phyloP scores from a whole-genome alignment of 371 early-diverging fungal species.

The Lichtheimia ornata region DNA sequence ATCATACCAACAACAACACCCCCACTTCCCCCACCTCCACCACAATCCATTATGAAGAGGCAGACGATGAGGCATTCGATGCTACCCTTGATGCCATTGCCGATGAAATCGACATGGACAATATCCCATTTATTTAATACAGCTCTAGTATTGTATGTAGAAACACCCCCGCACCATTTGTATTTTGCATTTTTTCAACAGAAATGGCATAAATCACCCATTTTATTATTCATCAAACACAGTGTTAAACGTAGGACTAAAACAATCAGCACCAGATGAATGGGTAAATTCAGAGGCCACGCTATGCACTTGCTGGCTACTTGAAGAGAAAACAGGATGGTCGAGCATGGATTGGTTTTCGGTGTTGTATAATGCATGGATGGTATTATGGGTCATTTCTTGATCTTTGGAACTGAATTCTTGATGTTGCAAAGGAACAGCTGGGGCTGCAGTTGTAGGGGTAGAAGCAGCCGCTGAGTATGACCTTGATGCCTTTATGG shows the following conservation, averaged over 20 bases:
- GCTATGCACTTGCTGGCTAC: conserved; percentile 4
- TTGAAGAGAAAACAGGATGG: conserved; percentile 31
- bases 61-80: conserved; percentile 48
- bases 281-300: conserved; percentile 2
- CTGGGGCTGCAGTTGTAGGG: conserved; percentile 6
- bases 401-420: not conserved
- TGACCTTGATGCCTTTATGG: not conserved
- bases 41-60: conserved; percentile 27
- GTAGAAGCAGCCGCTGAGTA: conserved; percentile 7
- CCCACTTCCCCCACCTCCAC: not conserved
- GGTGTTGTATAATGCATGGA: conserved; percentile 26
- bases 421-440: conserved; percentile 12
- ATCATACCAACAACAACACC: conserved; percentile 22
- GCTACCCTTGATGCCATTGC: conserved; percentile 38
- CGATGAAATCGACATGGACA: conserved; percentile 56
- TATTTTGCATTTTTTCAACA: too few species aligned
- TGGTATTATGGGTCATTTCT: conserved; percentile 36
- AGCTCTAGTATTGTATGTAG: too few species aligned
- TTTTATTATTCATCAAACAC: conserved; percentile 27
- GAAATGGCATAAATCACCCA: not conserved
- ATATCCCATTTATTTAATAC: conserved; percentile 51
- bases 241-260: conserved; percentile 28
- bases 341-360: conserved; percentile 23
- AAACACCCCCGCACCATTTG: too few species aligned
- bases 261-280: conserved; percentile 13